Evolutionary conservation across 768 basidiomycete genomes (phyloP).

Genomic region (Termitomyces sp.): DNA sequence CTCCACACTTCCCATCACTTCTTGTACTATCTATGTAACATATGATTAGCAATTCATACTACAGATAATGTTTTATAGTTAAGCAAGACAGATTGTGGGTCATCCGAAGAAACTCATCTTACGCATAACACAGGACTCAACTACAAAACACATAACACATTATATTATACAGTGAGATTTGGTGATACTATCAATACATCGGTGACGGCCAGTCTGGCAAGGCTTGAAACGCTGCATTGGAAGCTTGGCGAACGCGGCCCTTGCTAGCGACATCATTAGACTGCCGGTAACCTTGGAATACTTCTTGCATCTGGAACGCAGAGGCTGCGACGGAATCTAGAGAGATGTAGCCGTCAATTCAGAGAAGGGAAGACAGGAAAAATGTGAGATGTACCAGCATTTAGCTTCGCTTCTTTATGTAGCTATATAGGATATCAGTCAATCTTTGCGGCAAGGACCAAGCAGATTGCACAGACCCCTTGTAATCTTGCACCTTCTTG

Average conservation of each 20-base stretch:
- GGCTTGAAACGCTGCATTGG: slow-evolving; percentile 64
- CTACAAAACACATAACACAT: neutral
- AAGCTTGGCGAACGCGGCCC: slow-evolving; percentile 68
- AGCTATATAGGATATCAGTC: slow-evolving; percentile 28
- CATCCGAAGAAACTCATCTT: too few species aligned
- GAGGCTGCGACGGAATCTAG: slow-evolving; percentile 65
- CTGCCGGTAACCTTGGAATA: slow-evolving; percentile 65
- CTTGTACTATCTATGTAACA: neutral
- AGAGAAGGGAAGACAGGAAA: neutral
- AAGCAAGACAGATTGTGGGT: too few species aligned
- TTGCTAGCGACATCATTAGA: slow-evolving; percentile 70
- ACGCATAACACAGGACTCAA: too few species aligned
- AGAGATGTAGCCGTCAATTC: neutral
- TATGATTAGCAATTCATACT: neutral
- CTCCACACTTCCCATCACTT: neutral
- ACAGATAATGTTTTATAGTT: too few species aligned
- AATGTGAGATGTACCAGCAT: slow-evolving; percentile 36
- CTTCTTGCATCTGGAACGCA: slow-evolving; percentile 72
- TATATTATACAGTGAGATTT: neutral
- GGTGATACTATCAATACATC: neutral
- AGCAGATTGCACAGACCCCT: slow-evolving; percentile 35
- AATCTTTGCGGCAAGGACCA: slow-evolving; percentile 1
- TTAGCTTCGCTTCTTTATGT: slow-evolving; percentile 46
- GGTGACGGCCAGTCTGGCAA: slow-evolving; percentile 71
- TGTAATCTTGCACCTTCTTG: slow-evolving; percentile 56